Conservation (phyloP, 176 grass and related monocot genomes). For the Luzula sylvatica region DNA sequence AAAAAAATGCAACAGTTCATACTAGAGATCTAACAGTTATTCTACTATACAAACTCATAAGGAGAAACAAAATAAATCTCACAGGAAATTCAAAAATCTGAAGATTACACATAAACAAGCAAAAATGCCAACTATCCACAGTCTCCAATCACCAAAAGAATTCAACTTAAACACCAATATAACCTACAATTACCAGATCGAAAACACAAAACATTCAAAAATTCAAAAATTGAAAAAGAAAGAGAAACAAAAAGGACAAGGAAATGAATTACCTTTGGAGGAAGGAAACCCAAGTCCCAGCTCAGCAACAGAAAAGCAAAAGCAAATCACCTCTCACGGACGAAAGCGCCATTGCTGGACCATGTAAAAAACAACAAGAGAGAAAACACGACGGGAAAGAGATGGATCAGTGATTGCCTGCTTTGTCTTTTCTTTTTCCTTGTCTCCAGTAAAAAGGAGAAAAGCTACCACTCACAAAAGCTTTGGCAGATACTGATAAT, state of each 20-base stretch:
- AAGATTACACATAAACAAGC: slow-evolving; percentile 4
- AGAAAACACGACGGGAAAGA: background rate
- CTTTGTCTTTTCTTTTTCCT: slow-evolving; percentile 22
- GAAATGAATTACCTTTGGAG: slow-evolving; percentile 1
- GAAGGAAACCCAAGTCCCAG: background rate
- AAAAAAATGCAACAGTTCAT: background rate
- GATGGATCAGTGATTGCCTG: background rate
- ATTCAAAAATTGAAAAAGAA: background rate
- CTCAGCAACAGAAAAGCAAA: slow-evolving; percentile 8
- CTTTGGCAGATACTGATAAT: too few species aligned
- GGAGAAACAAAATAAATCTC: background rate
- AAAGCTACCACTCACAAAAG: too few species aligned
- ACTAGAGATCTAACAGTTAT: background rate
- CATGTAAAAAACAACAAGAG: background rate
- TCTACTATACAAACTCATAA: background rate
- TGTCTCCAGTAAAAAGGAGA: background rate
- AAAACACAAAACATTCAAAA: background rate
- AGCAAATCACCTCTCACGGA: slow-evolving; percentile 5
- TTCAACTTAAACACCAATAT: background rate
- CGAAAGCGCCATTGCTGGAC: slow-evolving; percentile 6
- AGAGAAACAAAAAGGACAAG: background rate
- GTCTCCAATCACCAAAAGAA: slow-evolving; percentile 8
- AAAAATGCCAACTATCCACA: background rate
- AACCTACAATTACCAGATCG: slow-evolving; percentile 8
- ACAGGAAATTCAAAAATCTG: slow-evolving; percentile 14